These are phyloP conservation scores for Dactylorhiza incarnata DNA, from an alignment of 106 monocot species.

Conservation along the genomic window DNA sequence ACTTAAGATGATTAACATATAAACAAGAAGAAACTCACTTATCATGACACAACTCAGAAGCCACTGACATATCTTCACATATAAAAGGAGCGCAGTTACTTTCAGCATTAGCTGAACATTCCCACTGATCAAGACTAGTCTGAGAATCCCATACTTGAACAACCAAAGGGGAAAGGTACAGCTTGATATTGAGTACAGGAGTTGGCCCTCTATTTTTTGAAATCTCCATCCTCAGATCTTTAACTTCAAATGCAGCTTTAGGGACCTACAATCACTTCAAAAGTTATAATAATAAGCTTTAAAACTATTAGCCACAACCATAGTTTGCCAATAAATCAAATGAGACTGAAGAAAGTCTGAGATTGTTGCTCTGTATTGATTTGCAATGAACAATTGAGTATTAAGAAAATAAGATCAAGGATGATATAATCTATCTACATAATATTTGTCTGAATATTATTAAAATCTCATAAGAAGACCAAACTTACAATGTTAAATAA, in stretches of 20 bases:
- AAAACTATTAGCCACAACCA: not conserved
- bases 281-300: not conserved
- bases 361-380: not conserved
- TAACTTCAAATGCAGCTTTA: constrained; percentile 67
- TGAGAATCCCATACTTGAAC: constrained; percentile 40
- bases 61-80: constrained; percentile 56
- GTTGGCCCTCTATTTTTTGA: constrained; percentile 57
- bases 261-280: constrained; percentile 43
- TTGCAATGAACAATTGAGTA: not conserved
- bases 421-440: not conserved
- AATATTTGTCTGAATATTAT: not conserved
- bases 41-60: constrained; percentile 65
- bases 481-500: not conserved
- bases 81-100: constrained; percentile 43
- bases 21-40: constrained; percentile 37
- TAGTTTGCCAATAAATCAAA: not conserved
- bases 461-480: not conserved
- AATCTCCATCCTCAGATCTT: constrained; percentile 59
- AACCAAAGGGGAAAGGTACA: constrained; percentile 55
- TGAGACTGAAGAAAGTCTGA: not conserved
- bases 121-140: constrained; percentile 28
- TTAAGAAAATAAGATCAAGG: not conserved
- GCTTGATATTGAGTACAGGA: constrained; percentile 50
- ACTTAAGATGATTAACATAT: not conserved
- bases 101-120: constrained; percentile 21